Evolutionary conservation across 2,329 filamentous ascomycete species (phyloP).

Genomic region (Diaporthe sp.): DNA sequence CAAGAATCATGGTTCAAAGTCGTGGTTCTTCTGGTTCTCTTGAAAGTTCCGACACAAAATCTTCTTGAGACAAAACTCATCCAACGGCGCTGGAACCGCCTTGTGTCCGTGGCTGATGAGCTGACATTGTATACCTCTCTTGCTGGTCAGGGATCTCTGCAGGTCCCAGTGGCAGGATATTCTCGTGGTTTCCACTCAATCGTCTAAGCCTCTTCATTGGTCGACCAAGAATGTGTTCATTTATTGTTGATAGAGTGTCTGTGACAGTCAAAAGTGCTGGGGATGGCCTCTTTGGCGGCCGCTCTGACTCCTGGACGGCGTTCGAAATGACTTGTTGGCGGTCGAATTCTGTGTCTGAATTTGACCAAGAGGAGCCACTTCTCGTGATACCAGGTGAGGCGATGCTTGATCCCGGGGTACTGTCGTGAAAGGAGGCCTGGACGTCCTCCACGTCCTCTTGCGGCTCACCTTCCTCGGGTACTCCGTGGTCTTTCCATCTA

Average conservation of each 20-base stretch:
- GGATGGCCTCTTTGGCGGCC: background rate
- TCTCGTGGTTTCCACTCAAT: background rate
- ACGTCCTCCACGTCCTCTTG: slow-evolving; percentile 15
- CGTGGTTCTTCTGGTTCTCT: no score
- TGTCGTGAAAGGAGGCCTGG: slow-evolving; percentile 4
- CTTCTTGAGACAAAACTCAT: no score
- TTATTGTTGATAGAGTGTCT: no score
- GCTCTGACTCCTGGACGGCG: no score
- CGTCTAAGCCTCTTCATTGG: background rate
- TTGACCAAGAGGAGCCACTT: background rate
- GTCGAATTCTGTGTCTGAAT: background rate
- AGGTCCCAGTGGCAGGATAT: no score
- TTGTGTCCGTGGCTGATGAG: no score
- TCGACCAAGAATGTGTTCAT: background rate
- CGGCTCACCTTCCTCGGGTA: slow-evolving; percentile 28
- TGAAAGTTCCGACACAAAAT: no score
- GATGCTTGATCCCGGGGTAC: background rate
- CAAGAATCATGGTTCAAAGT: no score
- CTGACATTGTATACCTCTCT: no score
- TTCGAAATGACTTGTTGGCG: background rate
- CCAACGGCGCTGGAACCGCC: no score
- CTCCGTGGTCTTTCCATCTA: slow-evolving; percentile 32
- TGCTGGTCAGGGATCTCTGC: no score
- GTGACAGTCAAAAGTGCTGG: background rate
- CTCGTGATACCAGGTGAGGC: background rate